These are phyloP conservation scores for Diddensiella caesifluorescens DNA, from an alignment of 805 yeast genomes.

Conservation along the genomic window DNA sequence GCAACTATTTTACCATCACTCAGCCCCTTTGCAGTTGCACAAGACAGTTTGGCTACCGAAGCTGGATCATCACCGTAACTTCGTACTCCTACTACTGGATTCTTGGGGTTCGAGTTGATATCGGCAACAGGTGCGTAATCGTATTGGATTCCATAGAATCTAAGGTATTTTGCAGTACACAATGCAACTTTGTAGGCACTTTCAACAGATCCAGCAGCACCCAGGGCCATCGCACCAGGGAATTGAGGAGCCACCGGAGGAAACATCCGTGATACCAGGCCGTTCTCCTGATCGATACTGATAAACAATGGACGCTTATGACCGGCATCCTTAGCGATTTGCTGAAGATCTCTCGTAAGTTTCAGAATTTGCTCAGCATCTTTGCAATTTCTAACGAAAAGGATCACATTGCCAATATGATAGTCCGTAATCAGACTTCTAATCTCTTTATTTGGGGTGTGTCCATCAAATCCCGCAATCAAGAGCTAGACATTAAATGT, in stretches of 20 bases:
- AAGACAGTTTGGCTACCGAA: conserved; percentile 46
- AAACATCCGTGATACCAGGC: conserved; percentile 40
- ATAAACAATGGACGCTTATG: conserved; percentile 48
- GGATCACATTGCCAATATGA: conserved; percentile 45
- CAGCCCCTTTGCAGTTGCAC: conserved; percentile 46
- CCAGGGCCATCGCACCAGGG: conserved; percentile 60
- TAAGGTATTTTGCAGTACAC: conserved; percentile 48
- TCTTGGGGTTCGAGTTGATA: conserved; percentile 48
- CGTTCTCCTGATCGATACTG: conserved; percentile 58
- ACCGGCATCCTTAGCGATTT: conserved; percentile 43
- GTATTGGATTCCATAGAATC: conserved; percentile 46
- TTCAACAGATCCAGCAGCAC: conserved; percentile 46
- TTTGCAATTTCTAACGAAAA: conserved; percentile 40
- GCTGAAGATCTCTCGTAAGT: conserved; percentile 46
- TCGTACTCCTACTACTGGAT: conserved; percentile 53
- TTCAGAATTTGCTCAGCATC: conserved; percentile 43
- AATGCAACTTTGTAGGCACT: conserved; percentile 44
- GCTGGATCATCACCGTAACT: conserved; percentile 53
- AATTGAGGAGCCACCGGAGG: conserved; percentile 35
- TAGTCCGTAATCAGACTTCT: conserved; percentile 44
- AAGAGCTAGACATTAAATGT: conserved; percentile 37
- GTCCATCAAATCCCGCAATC: conserved; percentile 55
- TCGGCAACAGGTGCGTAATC: conserved; percentile 56
- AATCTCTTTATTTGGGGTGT: conserved; percentile 47
- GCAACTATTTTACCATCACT: conserved; percentile 48